A percentile compares a stretch with the other conserved stretches of the same genome.
Evolutionary conservation across 1,284 basidiomycete genomes (phyloP).

Genomic region (Puccinia novopanici): DNA sequence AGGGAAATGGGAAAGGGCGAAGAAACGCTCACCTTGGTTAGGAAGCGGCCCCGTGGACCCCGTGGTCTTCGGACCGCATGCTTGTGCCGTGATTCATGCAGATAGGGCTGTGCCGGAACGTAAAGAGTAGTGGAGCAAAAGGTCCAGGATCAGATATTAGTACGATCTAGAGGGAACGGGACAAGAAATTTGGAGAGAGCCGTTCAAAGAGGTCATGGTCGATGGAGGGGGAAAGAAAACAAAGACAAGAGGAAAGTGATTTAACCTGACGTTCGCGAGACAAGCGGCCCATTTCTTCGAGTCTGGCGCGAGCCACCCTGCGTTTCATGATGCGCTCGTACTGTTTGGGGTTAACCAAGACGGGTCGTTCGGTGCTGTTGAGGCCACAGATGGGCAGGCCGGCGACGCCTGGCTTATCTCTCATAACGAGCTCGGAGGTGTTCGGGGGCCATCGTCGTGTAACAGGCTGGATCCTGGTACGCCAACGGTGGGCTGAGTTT

Average conservation of each 20-base stretch:
- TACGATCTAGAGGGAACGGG: background rate
- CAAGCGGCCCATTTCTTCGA: constrained; percentile 87
- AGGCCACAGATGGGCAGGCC: constrained; percentile 1
- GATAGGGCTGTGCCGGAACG: constrained; percentile 77
- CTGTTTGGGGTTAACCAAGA: constrained; percentile 96
- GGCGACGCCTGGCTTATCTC: constrained; percentile 39
- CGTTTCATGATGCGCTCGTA: constrained; percentile 94
- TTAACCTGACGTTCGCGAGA: constrained; percentile 84
- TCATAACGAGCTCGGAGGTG: background rate
- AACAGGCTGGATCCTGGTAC: background rate
- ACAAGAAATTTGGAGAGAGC: too few species aligned
- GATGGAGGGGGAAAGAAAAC: background rate
- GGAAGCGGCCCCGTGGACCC: constrained; percentile 92
- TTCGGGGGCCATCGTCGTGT: background rate
- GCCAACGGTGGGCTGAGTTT: too few species aligned
- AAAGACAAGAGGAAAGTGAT: background rate
- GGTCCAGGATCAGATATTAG: background rate
- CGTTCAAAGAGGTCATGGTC: background rate
- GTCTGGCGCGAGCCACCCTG: constrained; percentile 77
- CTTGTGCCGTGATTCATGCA: constrained; percentile 94
- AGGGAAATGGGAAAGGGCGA: background rate
- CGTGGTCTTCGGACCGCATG: constrained; percentile 95
- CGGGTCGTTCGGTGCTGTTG: constrained; percentile 75
- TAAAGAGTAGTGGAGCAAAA: too few species aligned
- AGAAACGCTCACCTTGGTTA: constrained; percentile 64